Base-by-base conservation (phyloP, 192 early-diverging fungal genomes). In the Linnemannia elongata region DNA sequence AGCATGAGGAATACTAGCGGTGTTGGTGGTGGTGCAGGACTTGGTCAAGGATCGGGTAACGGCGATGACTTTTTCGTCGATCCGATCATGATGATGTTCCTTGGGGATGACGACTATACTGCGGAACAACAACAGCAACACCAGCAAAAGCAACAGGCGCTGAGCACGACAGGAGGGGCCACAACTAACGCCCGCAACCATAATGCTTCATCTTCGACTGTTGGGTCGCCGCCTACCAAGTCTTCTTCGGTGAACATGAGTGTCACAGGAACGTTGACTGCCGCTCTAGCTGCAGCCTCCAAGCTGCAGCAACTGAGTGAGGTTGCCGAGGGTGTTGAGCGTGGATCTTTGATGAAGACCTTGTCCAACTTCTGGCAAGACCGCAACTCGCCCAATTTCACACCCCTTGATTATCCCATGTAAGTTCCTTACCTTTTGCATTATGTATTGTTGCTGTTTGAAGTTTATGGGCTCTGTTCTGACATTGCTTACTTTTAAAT, bases 331-430 rank as follows among this genome's bases (percentile, higher is more conserved):
- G 83, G 82, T n/a, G 86, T 83, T 0, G 85, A 89, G 66, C 80
- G 87, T 49, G 88, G 88, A 7, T 95, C 95, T 1, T 90, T 96
- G 47, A 93, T 97, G 89, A 94, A 95, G 82, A 96, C 95, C 7
- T 81, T 96, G 1, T 89, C 96, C 9, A 94, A 91, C 44, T 90
- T 97, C 60, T 96, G 94, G 92, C 92, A 92, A 10, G 96, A 93
- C 69, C 83, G 94, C 22, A 94, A 92, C 79, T 83, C 92, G 4
- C 91, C 88, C 9, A 95, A 92, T 68, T 91, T 96, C 30, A 80
- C 91, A 30, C 94, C 95, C 24, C 84, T 97, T 47, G 94, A 94
- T 54, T 95, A 93, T 82, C 96, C 96, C 1, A 84, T 95, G 94
- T 95, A 90, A 89, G 92, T 42, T 47, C 35, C 55, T 55, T 45